Percentiles rank a stretch among this genome's conserved stretches.
phyloP scores from a whole-genome alignment of 495 filamentous ascomycete species.

The Echria macrotheca region DNA sequence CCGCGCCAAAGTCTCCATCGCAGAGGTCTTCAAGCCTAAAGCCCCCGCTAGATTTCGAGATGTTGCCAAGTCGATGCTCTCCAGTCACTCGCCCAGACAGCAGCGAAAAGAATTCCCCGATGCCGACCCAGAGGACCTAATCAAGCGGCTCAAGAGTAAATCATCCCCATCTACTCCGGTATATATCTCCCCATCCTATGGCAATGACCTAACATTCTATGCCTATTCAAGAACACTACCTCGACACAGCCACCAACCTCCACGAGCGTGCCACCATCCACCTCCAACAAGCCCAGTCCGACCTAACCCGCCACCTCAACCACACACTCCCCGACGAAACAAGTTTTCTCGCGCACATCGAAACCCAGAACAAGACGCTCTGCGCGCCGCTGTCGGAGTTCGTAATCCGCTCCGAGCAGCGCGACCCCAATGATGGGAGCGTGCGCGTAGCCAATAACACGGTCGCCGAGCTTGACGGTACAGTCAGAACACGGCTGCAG shows the following conservation, averaged over 20 bases:
- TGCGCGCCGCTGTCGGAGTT: constrained; percentile 8
- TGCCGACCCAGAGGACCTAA: constrained; percentile 10
- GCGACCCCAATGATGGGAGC: constrained; percentile 3
- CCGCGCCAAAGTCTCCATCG: constrained; percentile 10
- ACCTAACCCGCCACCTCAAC: constrained; percentile 11
- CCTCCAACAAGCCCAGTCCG: constrained; percentile 17
- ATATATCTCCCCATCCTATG: too few relatives aligned
- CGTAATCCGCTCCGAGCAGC: constrained; percentile 13
- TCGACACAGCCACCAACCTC: constrained; percentile 13
- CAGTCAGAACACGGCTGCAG: constrained; percentile 17
- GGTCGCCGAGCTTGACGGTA: constrained; percentile 18
- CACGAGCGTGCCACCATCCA: constrained; percentile 12
- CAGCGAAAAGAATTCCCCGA: background rate
- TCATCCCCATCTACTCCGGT: too few relatives aligned
- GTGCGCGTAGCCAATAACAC: constrained; percentile 10
- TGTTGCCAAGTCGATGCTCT: background rate
- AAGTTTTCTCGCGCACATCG: constrained; percentile 13
- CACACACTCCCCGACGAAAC: constrained; percentile 10
- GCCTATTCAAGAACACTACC: constrained; percentile 20
- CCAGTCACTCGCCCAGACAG: background rate
- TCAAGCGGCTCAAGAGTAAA: constrained; percentile 19
- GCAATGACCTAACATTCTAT: too few relatives aligned
- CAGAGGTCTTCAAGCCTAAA: constrained; percentile 9
- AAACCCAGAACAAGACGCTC: constrained; percentile 11
- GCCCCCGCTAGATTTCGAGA: constrained; percentile 13